Percentiles rank a stretch among this genome's conserved stretches.
Conservation (phyloP, 1,284 basidiomycete species). For the Pterula multifida region DNA sequence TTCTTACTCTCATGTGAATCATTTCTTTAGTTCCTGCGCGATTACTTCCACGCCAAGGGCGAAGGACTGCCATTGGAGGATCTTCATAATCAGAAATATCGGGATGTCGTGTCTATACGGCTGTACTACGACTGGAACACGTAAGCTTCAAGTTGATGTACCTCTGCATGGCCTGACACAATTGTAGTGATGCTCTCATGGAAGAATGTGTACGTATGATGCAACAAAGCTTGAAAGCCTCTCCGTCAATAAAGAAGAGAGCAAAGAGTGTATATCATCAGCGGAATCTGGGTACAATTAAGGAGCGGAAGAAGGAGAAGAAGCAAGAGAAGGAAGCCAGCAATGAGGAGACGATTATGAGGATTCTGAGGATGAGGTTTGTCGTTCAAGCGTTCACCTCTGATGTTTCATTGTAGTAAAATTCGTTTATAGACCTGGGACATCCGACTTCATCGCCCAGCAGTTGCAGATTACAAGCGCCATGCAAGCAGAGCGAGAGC, state of each 20-base stretch:
- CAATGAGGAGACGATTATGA: conserved; percentile 83
- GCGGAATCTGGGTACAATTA: conserved; percentile 92
- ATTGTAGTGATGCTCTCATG: conserved; percentile 73
- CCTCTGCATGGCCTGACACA: background rate
- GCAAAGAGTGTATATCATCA: conserved; percentile 86
- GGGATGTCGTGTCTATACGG: conserved; percentile 81
- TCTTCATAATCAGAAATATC: conserved; percentile 94
- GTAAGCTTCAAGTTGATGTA: conserved; percentile 26
- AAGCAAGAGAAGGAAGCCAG: conserved; percentile 61
- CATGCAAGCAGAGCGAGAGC: conserved; percentile 66
- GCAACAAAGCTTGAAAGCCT: conserved; percentile 68
- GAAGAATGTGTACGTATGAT: conserved; percentile 93
- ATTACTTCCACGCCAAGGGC: conserved; percentile 93
- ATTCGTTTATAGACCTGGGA: conserved; percentile 44
- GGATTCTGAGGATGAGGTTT: conserved; percentile 88
- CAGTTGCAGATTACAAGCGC: conserved; percentile 70
- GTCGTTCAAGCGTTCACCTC: conserved; percentile 15
- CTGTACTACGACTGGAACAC: conserved; percentile 93
- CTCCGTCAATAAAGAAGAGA: conserved; percentile 73
- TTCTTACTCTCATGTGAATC: conserved; percentile 9
- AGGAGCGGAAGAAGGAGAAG: conserved; percentile 90
- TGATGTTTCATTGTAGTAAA: conserved; percentile 5
- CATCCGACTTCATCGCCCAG: conserved; percentile 82
- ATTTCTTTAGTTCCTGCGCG: conserved; percentile 67
- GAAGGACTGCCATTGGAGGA: conserved; percentile 82